Evolutionary conservation across 2,329 filamentous ascomycete genomes (phyloP).

Genomic region (Trichocomaceae sp.): DNA sequence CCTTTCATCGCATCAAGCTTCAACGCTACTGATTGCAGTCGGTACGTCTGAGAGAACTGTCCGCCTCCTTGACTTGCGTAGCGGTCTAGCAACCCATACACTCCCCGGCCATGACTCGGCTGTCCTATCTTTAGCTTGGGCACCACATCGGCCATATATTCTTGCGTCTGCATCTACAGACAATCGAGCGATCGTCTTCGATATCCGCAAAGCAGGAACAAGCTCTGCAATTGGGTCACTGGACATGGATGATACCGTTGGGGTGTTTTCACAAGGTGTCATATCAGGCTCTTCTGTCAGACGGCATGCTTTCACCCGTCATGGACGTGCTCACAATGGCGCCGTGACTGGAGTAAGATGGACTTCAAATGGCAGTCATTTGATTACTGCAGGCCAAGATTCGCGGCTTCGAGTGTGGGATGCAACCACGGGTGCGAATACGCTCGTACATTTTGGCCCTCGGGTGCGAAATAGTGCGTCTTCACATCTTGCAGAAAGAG

Average conservation of each 20-base stretch:
- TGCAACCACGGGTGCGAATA: constrained; percentile 72
- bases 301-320: constrained; percentile 39
- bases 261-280: constrained; percentile 45
- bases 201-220: constrained; percentile 63
- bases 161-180: constrained; percentile 81
- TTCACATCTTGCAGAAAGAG: constrained; percentile 53
- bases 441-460: constrained; percentile 79
- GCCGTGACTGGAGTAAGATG: constrained; percentile 79
- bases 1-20: constrained; percentile 61
- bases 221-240: constrained; percentile 69
- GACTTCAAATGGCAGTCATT: constrained; percentile 69
- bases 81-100: constrained; percentile 67
- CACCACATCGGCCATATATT: constrained; percentile 69
- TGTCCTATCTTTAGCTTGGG: constrained; percentile 70
- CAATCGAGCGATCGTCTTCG: constrained; percentile 78
- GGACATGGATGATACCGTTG: constrained; percentile 76
- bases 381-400: constrained; percentile 79
- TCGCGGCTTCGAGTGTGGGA: constrained; percentile 83
- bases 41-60: constrained; percentile 81
- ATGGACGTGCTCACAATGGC: constrained; percentile 63
- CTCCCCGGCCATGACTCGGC: constrained; percentile 62
- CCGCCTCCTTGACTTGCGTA: constrained; percentile 77
- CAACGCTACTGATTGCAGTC: constrained; percentile 71
- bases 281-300: constrained; percentile 23
- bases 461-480: constrained; percentile 62